Evolutionary conservation across 2,329 filamentous ascomycete species (phyloP), one percentile per base, ranked within the genome.

Genomic region (Ophiosphaerella korrae): DNA sequence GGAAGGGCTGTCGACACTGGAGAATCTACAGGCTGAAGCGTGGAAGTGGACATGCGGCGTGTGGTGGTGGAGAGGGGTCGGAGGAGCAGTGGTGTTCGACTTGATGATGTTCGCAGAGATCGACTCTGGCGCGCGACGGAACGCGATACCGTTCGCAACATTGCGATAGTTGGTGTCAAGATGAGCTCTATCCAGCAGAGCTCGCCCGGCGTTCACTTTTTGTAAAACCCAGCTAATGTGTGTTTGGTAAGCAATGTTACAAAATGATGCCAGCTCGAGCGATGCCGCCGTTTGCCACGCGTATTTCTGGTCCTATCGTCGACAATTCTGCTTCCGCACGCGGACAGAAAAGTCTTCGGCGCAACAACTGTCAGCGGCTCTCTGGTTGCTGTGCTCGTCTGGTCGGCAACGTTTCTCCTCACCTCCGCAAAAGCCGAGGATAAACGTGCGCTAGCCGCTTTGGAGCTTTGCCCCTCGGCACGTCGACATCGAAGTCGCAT

Each of bases 1-100:
- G 88, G 80, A 2, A 86, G 77, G 7, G 79, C 74, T 16, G 80
- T 77, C 13, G 87, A 86, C 21, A 90, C 73, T 13, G 87, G 84
- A 21, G 85, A 84, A 13, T 83, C 71, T 37, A 87, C 82, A 11
- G 83, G 69, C 39, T 80, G 72, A 38, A 80, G 79, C 2, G 79
- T 70, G 18, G 79, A 75, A 52, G 66, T 73, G 33, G 84, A 77
- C 83, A 88, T 86, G 66, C 74, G 78, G 50, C 61, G 66, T 13
- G 61, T 55, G n/a, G 75, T 73, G 26, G 74, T 75, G 40, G 77
- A 76, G 36, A 82, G 69, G 13, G 74, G 64, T 50, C 74, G 65
- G 55, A 70, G 63, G 47, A 67, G 56, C 49, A 63, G 62, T 48
- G 60, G 63, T 52, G 67, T 54, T 58, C 60, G 61, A 45, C 50